Evolutionary conservation across 768 basidiomycete genomes (phyloP).

Genomic region (Leccinum disarticulatum): DNA sequence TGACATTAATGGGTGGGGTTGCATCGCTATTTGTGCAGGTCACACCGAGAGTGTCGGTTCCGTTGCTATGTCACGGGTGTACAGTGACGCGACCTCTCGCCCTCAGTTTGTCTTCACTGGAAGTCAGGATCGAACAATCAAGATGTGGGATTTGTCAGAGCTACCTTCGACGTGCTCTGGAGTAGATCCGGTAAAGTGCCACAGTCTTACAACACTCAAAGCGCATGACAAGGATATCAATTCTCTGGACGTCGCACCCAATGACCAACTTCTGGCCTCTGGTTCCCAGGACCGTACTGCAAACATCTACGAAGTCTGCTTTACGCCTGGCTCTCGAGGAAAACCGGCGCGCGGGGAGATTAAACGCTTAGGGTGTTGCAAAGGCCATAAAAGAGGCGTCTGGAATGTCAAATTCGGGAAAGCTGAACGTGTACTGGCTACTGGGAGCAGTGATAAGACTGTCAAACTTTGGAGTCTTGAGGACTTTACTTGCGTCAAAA

Average conservation of each 20-base stretch:
- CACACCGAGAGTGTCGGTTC: constrained; percentile 95
- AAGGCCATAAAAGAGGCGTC: constrained; percentile 95
- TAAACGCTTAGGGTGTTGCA: constrained; percentile 80
- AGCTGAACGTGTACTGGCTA: constrained; percentile 82
- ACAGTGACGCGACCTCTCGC: constrained; percentile 21
- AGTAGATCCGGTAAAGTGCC: constrained; percentile 47
- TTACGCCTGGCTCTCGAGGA: constrained; percentile 39
- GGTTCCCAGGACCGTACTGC: constrained; percentile 96
- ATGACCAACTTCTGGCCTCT: constrained; percentile 84
- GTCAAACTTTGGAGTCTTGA: constrained; percentile 93
- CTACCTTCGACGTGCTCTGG: constrained; percentile 37
- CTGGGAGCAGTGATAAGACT: constrained; percentile 94
- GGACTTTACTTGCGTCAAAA: constrained; percentile 91
- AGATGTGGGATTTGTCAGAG: constrained; percentile 91
- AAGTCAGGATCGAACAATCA: constrained; percentile 95
- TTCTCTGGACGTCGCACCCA: constrained; percentile 87
- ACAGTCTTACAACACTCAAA: constrained; percentile 80
- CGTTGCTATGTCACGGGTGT: constrained; percentile 68
- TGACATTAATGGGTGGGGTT: constrained; percentile 42
- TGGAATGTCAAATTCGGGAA: constrained; percentile 92
- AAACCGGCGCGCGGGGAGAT: constrained; percentile 64
- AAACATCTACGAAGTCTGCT: constrained; percentile 82
- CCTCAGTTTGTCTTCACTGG: constrained; percentile 87
- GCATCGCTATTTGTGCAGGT: constrained; percentile 87
- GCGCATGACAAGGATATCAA: constrained; percentile 99